Evolutionary conservation across 83 land plant species (phyloP), one percentile per base, ranked within the genome.

Genomic region (Picea abies): DNA sequence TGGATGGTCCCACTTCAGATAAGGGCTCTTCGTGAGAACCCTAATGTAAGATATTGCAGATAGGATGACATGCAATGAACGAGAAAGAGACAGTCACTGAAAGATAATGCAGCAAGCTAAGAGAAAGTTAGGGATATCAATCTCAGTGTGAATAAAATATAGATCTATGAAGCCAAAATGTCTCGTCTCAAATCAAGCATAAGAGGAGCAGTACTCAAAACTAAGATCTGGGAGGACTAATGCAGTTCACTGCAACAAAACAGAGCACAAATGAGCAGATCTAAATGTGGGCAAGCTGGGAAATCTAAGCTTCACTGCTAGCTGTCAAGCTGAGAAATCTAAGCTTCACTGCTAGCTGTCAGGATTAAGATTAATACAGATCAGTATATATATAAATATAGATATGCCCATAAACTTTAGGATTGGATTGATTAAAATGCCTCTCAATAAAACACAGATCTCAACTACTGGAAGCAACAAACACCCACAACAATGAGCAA

Each of bases 391-490:
- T 6, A 44, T 44, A 6, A 5, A 44, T 44, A 44, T 6, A 6
- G 5, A 44, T 44, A 44, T 6, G 47, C 47, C 0, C 47, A 3
- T 1, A 66, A 3, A 68, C 19, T 14, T 68, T 47, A 19, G 20
- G 22, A 35, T 70, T 37, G 22, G 17, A n/a, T 17, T 10, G 5
- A 20, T 19, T 6, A 3, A 26, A 39, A 70, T 19, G 35, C 23
- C n/a, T n/a, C 47, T 17, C 75, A 70, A 39, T 12, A 70, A 37
- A 16, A 37, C 47, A 70, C 75, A 70, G 75, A 70, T 70, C 75
- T 37, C 9, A 37, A 8, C 37, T 11, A 17, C n/a, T 37, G 19
- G 16, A 6, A 70, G 0, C 47, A 39, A 39, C 47, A 19, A 37
- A 70, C 47, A 52, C 56, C 56, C 56, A 52, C 56, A 52, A 52